A percentile compares a stretch with the other conserved stretches of the same genome.
Conservation (phyloP, 768 basidiomycete genomes). For the Lactarius trivialis region DNA sequence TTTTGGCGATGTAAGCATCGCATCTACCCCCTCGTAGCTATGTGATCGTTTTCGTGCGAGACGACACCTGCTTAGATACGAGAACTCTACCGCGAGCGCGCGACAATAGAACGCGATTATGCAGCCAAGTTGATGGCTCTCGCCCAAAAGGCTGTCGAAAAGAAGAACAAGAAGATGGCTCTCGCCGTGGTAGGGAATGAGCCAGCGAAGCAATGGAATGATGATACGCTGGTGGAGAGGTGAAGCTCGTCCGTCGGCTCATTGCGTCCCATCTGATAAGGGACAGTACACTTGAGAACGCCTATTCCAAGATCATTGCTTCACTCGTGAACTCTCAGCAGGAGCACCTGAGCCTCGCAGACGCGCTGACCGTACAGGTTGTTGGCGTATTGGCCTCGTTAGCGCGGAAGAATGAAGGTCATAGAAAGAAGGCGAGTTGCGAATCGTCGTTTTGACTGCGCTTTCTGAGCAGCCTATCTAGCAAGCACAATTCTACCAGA, state of each 20-base stretch:
- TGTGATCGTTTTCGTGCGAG: neutral
- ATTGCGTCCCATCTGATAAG: neutral
- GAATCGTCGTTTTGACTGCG: neutral
- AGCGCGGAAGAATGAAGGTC: conserved; percentile 56
- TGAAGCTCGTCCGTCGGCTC: conserved; percentile 23
- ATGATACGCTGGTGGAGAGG: conserved; percentile 50
- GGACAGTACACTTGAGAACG: conserved; percentile 62
- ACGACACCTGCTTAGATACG: conserved; percentile 45
- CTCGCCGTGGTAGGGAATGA: conserved; percentile 57
- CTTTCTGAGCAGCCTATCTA: conserved; percentile 27
- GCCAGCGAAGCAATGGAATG: conserved; percentile 57
- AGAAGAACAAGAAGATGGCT: conserved; percentile 53
- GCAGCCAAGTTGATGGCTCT: conserved; percentile 62
- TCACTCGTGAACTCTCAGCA: conserved; percentile 56
- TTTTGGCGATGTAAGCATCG: conserved; percentile 16
- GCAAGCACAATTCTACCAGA: conserved; percentile 68
- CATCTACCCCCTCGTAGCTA: neutral
- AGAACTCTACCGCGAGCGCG: conserved; percentile 63
- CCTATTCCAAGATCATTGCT: conserved; percentile 59
- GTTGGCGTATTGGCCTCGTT: conserved; percentile 55
- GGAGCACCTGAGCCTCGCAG: conserved; percentile 63
- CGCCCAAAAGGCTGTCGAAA: conserved; percentile 61
- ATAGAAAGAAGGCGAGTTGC: conserved; percentile 55
- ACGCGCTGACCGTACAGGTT: conserved; percentile 51
- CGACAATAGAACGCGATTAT: conserved; percentile 71